phyloP scores from a whole-genome alignment of 371 early-diverging fungal species.

The Syncephalastrum monosporum region DNA sequence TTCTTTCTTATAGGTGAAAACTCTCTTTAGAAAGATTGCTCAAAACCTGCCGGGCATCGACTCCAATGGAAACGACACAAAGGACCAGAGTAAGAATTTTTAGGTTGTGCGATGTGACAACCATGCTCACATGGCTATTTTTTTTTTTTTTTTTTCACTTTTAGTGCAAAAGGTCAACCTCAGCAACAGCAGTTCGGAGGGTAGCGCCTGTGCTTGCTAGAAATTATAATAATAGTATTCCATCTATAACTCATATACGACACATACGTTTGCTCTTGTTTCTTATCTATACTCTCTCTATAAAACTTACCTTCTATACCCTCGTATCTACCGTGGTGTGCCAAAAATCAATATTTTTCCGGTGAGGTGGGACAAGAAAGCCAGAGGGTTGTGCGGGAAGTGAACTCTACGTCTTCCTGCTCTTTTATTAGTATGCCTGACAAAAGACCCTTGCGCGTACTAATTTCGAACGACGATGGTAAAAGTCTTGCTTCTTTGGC shows the following conservation, averaged over 20 bases:
- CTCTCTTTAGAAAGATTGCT: constrained; percentile 93
- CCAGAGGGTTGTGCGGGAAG: too few relatives aligned
- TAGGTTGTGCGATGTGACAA: not conserved
- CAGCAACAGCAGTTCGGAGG: constrained; percentile 13
- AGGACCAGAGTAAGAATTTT: constrained; percentile 34
- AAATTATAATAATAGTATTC: too few relatives aligned
- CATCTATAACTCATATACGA: too few relatives aligned
- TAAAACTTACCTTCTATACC: too few relatives aligned
- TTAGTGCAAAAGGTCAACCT: constrained; percentile 30
- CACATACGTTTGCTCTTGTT: too few relatives aligned
- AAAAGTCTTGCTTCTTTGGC: constrained; percentile 1
- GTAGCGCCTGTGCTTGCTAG: constrained; percentile 23
- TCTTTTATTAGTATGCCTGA: too few relatives aligned
- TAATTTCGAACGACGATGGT: constrained; percentile 44
- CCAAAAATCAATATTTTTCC: too few relatives aligned
- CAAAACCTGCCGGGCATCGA: constrained; percentile 93
- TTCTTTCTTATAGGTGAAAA: constrained; percentile 61
- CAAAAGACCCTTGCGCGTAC: constrained; percentile 23
- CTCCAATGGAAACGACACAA: constrained; percentile 41
- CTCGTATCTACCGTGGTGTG: too few relatives aligned
- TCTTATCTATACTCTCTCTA: too few relatives aligned
- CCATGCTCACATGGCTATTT: not conserved
- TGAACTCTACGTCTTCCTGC: too few relatives aligned
- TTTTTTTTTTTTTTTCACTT: not conserved
- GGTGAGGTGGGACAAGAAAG: too few relatives aligned